Evolutionary conservation across 2,329 filamentous ascomycete genomes (phyloP).

Genomic region (Fusarium sp.): DNA sequence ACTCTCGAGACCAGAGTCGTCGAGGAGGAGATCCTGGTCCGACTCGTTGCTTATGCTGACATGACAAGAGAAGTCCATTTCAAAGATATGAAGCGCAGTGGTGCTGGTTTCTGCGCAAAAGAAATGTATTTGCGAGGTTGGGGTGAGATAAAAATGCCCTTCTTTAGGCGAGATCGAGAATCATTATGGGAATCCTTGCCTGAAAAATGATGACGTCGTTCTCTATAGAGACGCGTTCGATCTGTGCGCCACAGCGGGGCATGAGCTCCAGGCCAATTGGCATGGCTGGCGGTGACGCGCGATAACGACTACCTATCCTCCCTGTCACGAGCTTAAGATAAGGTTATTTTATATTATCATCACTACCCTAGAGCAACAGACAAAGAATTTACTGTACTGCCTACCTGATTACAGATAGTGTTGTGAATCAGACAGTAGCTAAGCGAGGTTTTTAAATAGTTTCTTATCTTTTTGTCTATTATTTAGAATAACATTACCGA

Average conservation of each 20-base stretch:
- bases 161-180: neutral
- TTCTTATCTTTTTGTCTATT: neutral
- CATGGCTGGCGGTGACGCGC: fast-evolving
- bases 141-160: neutral
- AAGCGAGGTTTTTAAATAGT: no score
- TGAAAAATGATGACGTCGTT: conserved; percentile 21
- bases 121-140: neutral
- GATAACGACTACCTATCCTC: no score
- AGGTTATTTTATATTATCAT: neutral
- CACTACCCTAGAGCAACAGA: neutral
- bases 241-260: neutral
- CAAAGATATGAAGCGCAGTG: fast-evolving
- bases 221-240: neutral
- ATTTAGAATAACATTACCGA: neutral
- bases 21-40: conserved; percentile 27
- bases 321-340: neutral
- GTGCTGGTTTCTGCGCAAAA: fast-evolving
- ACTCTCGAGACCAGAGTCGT: conserved; percentile 25
- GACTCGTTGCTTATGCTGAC: conserved; percentile 22
- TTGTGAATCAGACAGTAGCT: no score
- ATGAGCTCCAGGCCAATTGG: neutral
- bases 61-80: conserved; percentile 33
- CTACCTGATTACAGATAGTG: no score
- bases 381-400: neutral
- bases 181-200: neutral